Percentiles rank a stretch among this genome's conserved stretches.
phyloP scores from a whole-genome alignment of 2,329 filamentous ascomycete species.

The Paracorniculantispora psalliotae region DNA sequence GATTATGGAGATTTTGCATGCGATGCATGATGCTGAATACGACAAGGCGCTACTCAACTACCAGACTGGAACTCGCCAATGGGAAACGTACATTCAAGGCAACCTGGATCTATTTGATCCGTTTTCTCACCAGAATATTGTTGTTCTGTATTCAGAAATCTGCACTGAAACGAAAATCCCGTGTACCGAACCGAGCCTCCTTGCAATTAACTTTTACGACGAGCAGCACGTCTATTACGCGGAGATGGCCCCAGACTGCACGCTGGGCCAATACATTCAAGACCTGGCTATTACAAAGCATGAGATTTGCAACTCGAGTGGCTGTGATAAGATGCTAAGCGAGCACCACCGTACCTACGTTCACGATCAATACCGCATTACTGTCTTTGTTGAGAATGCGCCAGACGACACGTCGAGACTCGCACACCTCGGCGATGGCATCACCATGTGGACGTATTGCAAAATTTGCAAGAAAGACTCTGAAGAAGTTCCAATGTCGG shows the following conservation, averaged over 20 bases:
- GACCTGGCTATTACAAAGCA: constrained; percentile 75
- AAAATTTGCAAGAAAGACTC: constrained; percentile 89
- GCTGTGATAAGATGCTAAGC: constrained; percentile 82
- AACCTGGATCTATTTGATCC: constrained; percentile 90
- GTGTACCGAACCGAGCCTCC: constrained; percentile 83
- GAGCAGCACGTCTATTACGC: constrained; percentile 75
- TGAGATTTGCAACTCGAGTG: constrained; percentile 73
- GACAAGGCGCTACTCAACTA: constrained; percentile 93
- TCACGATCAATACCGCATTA: constrained; percentile 90
- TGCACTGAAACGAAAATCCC: constrained; percentile 92
- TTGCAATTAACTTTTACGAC: constrained; percentile 89
- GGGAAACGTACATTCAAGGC: constrained; percentile 90
- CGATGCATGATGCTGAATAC: constrained; percentile 94
- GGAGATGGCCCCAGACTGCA: constrained; percentile 78
- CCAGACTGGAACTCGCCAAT: constrained; percentile 87
- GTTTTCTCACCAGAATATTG: constrained; percentile 92
- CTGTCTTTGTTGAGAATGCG: constrained; percentile 70
- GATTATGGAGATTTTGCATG: constrained; percentile 88
- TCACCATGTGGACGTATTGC: constrained; percentile 97
- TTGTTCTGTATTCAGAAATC: constrained; percentile 87
- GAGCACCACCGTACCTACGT: constrained; percentile 97
- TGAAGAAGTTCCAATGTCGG: constrained; percentile 83
- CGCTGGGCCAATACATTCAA: constrained; percentile 91
- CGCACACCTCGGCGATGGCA: constrained; percentile 53
- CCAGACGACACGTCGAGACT: constrained; percentile 38